Evolutionary conservation across 1,284 basidiomycete genomes (phyloP).

Genomic region (Mycosarcoma mackinlayi): DNA sequence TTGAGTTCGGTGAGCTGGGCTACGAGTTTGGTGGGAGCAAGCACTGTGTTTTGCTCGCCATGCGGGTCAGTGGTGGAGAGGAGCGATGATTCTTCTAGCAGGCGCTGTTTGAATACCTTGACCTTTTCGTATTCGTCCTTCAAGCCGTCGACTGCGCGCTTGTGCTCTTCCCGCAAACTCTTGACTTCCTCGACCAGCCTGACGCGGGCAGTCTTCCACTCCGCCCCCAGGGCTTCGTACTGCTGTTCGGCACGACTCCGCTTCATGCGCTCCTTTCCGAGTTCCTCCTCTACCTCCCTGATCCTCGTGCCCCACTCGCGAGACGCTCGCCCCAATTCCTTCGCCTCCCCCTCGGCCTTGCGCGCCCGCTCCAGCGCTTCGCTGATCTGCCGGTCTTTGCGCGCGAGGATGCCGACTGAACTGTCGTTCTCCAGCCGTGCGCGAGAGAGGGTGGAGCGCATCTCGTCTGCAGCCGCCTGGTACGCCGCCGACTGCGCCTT

Average conservation of each 20-base stretch:
- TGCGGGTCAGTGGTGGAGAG: not conserved
- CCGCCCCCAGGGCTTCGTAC: conserved; percentile 44
- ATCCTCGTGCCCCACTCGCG: conserved; percentile 62
- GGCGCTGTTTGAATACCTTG: conserved; percentile 19
- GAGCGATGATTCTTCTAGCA: conserved; percentile 12
- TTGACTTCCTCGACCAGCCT: conserved; percentile 47
- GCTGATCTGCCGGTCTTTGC: conserved; percentile 84
- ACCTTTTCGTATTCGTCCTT: conserved; percentile 23
- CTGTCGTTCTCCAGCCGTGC: conserved; percentile 84
- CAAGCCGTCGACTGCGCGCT: conserved; percentile 12
- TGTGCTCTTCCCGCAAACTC: conserved; percentile 19
- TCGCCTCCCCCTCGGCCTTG: conserved; percentile 62
- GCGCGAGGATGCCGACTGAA: conserved; percentile 82
- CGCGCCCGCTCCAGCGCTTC: conserved; percentile 71
- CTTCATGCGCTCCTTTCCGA: conserved; percentile 53
- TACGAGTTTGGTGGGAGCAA: conserved; percentile 6
- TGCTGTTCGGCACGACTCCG: conserved; percentile 44
- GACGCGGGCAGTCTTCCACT: conserved; percentile 53
- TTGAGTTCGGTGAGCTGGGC: conserved; percentile 8
- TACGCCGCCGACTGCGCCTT: conserved; percentile 78
- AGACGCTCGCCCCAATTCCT: conserved; percentile 57
- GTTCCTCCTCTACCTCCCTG: conserved; percentile 54
- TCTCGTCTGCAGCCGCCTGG: conserved; percentile 83
- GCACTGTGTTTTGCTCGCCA: not conserved
- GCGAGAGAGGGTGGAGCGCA: conserved; percentile 83